A percentile compares a stretch with the other conserved stretches of the same genome.
These are phyloP conservation scores for Xylaria sp. DNA, from an alignment of 2,329 filamentous ascomycete genomes.

Conservation along the genomic window DNA sequence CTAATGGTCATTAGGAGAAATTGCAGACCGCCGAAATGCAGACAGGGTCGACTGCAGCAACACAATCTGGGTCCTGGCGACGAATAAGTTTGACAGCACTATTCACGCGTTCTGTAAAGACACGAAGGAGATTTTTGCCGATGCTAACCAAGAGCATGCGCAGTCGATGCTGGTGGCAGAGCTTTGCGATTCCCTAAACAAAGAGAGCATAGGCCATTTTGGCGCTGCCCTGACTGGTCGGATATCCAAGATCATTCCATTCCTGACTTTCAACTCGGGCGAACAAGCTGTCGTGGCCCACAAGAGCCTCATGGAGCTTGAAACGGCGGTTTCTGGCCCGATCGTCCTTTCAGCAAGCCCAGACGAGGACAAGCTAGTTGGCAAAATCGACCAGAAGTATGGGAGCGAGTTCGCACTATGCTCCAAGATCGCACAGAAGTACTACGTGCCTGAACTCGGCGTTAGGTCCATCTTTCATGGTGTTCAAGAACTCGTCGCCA, in stretches of 20 bases:
- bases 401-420: slow-evolving; percentile 37
- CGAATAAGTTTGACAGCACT: slow-evolving; percentile 43
- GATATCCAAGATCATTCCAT: slow-evolving; percentile 38
- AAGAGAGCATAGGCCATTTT: slow-evolving; percentile 16
- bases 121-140: slow-evolving; percentile 8
- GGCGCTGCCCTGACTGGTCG: slow-evolving; percentile 45
- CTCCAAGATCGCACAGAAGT: slow-evolving; percentile 32
- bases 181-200: slow-evolving; percentile 17
- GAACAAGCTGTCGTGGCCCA: slow-evolving; percentile 46
- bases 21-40: slow-evolving; percentile 43
- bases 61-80: slow-evolving; percentile 53
- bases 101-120: slow-evolving; percentile 44
- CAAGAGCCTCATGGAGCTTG: slow-evolving; percentile 44
- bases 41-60: slow-evolving; percentile 44
- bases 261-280: slow-evolving; percentile 28
- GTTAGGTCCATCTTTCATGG: slow-evolving; percentile 37
- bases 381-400: slow-evolving; percentile 38
- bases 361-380: slow-evolving; percentile 36
- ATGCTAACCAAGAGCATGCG: slow-evolving; percentile 8
- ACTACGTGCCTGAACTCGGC: slow-evolving; percentile 39
- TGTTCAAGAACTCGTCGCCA: slow-evolving; percentile 22
- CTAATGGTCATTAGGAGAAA: slow-evolving; percentile 41
- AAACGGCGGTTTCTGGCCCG: slow-evolving; percentile 24
- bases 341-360: slow-evolving; percentile 34
- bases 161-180: slow-evolving; percentile 14